Evolutionary conservation across 1,139 yeast species (phyloP).

Genomic region (Arxiozyma slooffiae): DNA sequence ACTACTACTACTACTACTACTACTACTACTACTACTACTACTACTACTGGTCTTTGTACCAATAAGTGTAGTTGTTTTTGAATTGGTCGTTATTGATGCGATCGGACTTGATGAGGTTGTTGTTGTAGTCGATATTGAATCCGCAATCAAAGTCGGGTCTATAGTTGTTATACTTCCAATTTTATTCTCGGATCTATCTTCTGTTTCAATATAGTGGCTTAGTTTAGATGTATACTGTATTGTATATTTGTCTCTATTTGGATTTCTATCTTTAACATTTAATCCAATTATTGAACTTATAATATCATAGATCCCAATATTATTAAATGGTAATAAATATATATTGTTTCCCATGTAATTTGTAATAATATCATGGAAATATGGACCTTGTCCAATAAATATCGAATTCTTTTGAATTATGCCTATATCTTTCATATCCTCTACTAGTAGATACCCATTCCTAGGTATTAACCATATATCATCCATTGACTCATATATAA

Average conservation of each 20-base stretch:
- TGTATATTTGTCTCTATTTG: neutral
- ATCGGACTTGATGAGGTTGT: neutral
- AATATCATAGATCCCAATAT: constrained; percentile 63
- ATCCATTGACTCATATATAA: neutral
- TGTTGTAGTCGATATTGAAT: too few species aligned
- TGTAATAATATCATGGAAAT: constrained; percentile 33
- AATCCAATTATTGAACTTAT: constrained; percentile 55
- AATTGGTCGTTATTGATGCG: neutral
- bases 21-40: too few species aligned
- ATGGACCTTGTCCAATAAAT: constrained; percentile 76
- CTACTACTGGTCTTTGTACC: neutral
- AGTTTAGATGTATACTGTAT: neutral
- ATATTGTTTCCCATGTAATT: constrained; percentile 6
- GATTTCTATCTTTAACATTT: constrained; percentile 2
- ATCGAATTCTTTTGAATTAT: constrained; percentile 35
- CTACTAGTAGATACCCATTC: constrained; percentile 57
- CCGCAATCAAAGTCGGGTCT: neutral
- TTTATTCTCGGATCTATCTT: neutral
- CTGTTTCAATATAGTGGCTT: neutral
- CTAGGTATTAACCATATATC: constrained; percentile 74
- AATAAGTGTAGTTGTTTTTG: neutral
- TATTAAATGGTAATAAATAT: constrained; percentile 51
- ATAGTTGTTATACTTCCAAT: neutral
- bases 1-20: too few species aligned
- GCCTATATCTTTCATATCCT: neutral